phyloP scores from a whole-genome alignment of 2,329 filamentous ascomycete species.

The Aspergillus sp. region DNA sequence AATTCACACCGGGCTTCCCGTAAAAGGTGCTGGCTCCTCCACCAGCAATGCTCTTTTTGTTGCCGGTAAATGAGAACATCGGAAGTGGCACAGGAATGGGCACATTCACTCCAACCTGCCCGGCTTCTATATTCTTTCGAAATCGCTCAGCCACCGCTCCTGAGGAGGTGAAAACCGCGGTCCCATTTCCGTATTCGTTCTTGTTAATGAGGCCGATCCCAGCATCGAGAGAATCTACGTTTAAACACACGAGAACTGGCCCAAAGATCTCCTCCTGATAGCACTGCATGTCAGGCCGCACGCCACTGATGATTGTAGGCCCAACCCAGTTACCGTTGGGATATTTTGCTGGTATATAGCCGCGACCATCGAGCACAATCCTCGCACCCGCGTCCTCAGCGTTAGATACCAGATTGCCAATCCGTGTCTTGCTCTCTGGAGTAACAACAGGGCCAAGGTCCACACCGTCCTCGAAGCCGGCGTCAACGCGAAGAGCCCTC shows the following conservation, averaged over 20 bases:
- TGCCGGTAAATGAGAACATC: constrained; percentile 67
- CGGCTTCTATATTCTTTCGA: constrained; percentile 66
- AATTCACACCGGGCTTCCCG: constrained; percentile 85
- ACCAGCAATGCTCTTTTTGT: constrained; percentile 89
- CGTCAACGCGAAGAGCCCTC: constrained; percentile 60
- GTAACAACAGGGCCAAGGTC: constrained; percentile 65
- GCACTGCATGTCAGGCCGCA: constrained; percentile 65
- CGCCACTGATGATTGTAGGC: constrained; percentile 65
- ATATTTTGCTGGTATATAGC: constrained; percentile 62
- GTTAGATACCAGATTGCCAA: constrained; percentile 60
- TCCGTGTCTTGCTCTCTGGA: constrained; percentile 63
- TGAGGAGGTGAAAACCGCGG: constrained; percentile 65
- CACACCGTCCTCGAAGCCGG: constrained; percentile 62
- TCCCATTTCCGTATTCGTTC: constrained; percentile 68
- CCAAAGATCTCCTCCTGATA: constrained; percentile 69
- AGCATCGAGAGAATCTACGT: constrained; percentile 60
- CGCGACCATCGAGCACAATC: constrained; percentile 62
- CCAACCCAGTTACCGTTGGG: constrained; percentile 68
- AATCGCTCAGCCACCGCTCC: constrained; percentile 62
- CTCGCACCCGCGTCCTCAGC: constrained; percentile 65
- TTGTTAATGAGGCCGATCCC: constrained; percentile 64
- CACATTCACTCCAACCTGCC: constrained; percentile 67
- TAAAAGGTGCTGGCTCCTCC: constrained; percentile 94
- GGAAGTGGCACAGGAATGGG: constrained; percentile 63
- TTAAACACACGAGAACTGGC: constrained; percentile 63